These are phyloP conservation scores for Dipteronia sinensis DNA, from an alignment of 345 rosid genomes.

Conservation along the genomic window DNA sequence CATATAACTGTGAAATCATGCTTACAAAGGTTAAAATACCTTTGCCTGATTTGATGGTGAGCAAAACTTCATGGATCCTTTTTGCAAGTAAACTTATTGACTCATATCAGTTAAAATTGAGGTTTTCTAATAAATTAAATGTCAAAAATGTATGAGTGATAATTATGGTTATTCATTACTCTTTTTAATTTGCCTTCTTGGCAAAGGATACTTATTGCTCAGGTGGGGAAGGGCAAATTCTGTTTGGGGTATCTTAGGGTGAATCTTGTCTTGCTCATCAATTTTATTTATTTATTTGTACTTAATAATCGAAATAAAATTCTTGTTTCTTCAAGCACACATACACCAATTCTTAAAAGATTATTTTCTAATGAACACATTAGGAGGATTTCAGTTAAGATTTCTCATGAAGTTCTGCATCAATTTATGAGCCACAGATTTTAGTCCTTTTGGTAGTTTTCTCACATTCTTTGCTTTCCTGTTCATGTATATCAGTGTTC, in stretches of 20 bases:
- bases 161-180: constrained; percentile 2
- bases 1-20: constrained; percentile 88
- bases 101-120: neutral
- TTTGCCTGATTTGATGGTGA: constrained; percentile 74
- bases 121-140: neutral
- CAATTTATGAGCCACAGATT: constrained; percentile 5
- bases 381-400: neutral
- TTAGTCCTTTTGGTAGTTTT: constrained; percentile 11
- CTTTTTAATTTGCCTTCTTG: constrained; percentile 11
- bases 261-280: constrained; percentile 10
- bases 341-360: neutral
- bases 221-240: neutral
- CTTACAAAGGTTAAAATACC: constrained; percentile 83
- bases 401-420: neutral
- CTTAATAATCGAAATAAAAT: neutral
- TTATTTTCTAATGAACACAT: neutral
- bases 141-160: neutral
- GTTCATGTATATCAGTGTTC: constrained; percentile 53
- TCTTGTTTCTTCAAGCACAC: neutral
- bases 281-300: constrained; percentile 1
- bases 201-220: neutral
- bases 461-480: constrained; percentile 28
- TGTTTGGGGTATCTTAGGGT: neutral
- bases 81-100: constrained; percentile 18
- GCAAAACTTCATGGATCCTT: constrained; percentile 23